Evolutionary conservation across 2,329 filamentous ascomycete species (phyloP), one percentile per base, ranked within the genome.

Genomic region (Xylaria sp.): DNA sequence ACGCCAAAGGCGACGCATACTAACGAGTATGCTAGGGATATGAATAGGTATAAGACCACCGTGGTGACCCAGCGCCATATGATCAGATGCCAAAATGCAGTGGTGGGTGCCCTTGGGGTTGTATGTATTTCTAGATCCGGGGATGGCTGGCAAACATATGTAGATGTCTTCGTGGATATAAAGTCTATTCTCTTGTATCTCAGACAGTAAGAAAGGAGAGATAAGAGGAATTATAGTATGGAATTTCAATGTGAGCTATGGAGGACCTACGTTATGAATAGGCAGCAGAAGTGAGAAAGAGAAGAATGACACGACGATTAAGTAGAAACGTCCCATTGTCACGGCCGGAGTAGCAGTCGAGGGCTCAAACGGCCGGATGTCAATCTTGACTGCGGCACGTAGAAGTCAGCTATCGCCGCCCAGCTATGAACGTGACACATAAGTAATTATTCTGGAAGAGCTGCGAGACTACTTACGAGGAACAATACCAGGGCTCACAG

Each of bases 241-340:
- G 20, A 7, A 20, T n/a, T 6, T 28, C n/a, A 25, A 1, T 10
- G 7, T 12, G 2, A 44, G 28, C 15, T 25, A 34, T 46, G 20
- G 18, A 20, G 20, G 23, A 58, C 76, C 63, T 70, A 80, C 85
- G 73, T 84, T 84, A 76, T 91, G 88, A 15, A 90, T 86, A 0
- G 89, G 89, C 54, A 91, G 81, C 74, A 91, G 88, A 80, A 91
- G 91, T 0, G 85, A 83, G 77, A 89, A 91, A 34, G 85, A 88
- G 81, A 91, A 91, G 80, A 91, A 91, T 0, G 88, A 87, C 50
- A 91, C 83, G 74, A 91, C 91, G 74, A 91, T 91, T 1, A 91
- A 80, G 75, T 91, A 91, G 73, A 91, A 91, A 34, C 91, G 79
- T 0, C 89, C 89, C 63, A 91, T 89, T 1, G 84, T 87, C 2